These are phyloP conservation scores for Ustilago bromivora DNA, from an alignment of 1,284 basidiomycete species.

Conservation along the genomic window DNA sequence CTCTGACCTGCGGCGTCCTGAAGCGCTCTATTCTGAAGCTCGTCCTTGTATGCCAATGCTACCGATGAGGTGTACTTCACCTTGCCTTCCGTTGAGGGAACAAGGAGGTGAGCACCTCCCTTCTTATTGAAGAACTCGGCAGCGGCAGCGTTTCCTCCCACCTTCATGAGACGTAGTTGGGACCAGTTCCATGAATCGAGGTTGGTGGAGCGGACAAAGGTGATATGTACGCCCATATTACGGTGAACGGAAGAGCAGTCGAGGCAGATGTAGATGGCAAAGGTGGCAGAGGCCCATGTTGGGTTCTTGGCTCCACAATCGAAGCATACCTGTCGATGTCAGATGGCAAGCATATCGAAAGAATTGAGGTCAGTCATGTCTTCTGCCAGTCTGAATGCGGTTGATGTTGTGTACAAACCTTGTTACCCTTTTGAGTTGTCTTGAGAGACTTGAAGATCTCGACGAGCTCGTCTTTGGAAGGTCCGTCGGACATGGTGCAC, in stretches of 20 bases:
- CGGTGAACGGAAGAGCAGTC: constrained; percentile 96
- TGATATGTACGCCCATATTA: constrained; percentile 98
- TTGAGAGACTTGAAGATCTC: constrained; percentile 69
- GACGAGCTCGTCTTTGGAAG: constrained; percentile 65
- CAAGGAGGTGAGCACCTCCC: constrained; percentile 80
- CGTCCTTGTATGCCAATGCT: constrained; percentile 91
- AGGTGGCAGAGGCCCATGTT: constrained; percentile 96
- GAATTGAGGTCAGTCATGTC: constrained; percentile 2
- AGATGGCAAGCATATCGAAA: not conserved
- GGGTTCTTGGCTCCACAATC: constrained; percentile 97
- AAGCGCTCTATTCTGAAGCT: constrained; percentile 83
- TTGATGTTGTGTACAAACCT: constrained; percentile 27
- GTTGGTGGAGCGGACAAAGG: constrained; percentile 96
- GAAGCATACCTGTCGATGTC: constrained; percentile 83
- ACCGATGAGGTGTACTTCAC: constrained; percentile 88
- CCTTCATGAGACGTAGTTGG: constrained; percentile 95
- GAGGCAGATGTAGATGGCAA: constrained; percentile 95
- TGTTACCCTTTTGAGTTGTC: constrained; percentile 62
- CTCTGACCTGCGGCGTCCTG: constrained; percentile 75
- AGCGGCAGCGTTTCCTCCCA: constrained; percentile 91
- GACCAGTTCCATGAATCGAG: constrained; percentile 92
- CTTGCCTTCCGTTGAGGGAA: constrained; percentile 80
- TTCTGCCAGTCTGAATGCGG: not conserved
- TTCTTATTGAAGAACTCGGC: constrained; percentile 90
- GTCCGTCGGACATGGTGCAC: constrained; percentile 57